A percentile compares a stretch with the other conserved stretches of the same genome.
Conservation (phyloP, 2,329 filamentous ascomycete species). For the Penicillium sp. region DNA sequence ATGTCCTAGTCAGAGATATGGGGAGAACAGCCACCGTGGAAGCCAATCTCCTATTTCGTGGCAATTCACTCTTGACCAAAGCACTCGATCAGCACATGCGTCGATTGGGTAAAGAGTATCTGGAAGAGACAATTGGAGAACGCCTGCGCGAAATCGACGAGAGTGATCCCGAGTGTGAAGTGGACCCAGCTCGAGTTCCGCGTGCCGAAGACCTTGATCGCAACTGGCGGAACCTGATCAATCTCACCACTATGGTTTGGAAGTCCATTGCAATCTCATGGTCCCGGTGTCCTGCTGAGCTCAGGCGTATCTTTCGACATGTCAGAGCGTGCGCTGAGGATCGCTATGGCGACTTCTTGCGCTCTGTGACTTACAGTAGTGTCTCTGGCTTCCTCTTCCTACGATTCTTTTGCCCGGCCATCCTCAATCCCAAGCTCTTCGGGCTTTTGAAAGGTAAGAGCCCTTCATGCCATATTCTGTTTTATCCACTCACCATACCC, state of each 20-base stretch:
- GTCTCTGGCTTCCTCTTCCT: constrained; percentile 94
- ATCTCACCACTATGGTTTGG: constrained; percentile 82
- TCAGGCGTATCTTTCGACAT: constrained; percentile 85
- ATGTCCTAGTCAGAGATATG: constrained; percentile 64
- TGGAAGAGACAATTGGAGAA: constrained; percentile 82
- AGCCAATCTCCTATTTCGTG: constrained; percentile 91
- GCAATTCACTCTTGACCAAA: constrained; percentile 91
- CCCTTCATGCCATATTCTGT: neutral
- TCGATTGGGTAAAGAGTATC: constrained; percentile 85
- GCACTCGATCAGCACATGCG: constrained; percentile 95
- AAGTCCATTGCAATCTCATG: constrained; percentile 76
- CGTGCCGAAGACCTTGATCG: constrained; percentile 71
- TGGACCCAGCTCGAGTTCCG: constrained; percentile 79
- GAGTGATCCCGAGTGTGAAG: constrained; percentile 87
- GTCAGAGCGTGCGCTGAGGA: constrained; percentile 91
- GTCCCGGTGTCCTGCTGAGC: constrained; percentile 72
- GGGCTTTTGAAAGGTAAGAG: constrained; percentile 69
- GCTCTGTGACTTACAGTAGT: constrained; percentile 87
- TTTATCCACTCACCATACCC: constrained; percentile 22
- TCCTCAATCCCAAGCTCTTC: constrained; percentile 92
- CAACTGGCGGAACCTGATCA: constrained; percentile 78
- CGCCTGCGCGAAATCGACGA: constrained; percentile 89
- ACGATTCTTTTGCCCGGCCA: constrained; percentile 94
- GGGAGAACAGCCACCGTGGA: constrained; percentile 69
- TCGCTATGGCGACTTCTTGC: constrained; percentile 87